These are phyloP conservation scores for Telopea speciosissima DNA, from an alignment of 177 flowering plant genomes.

Conservation along the genomic window DNA sequence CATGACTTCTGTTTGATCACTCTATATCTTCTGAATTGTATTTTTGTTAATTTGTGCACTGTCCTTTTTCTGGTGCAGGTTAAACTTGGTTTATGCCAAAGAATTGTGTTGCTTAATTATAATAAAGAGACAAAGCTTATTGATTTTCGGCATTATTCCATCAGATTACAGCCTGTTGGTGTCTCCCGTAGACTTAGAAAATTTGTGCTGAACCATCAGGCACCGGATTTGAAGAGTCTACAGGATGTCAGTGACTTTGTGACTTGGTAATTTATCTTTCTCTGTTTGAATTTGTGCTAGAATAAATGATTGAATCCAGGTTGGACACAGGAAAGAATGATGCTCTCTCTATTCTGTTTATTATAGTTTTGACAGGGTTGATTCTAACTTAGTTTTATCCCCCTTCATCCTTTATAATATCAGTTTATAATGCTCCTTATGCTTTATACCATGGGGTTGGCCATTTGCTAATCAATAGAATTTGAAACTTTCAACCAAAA, in stretches of 20 bases:
- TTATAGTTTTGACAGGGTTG: too few relatives aligned
- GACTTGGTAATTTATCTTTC: constrained; percentile 47
- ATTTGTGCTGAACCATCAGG: constrained; percentile 88
- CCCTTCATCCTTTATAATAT: too few relatives aligned
- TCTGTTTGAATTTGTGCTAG: background rate
- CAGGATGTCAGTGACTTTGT: constrained; percentile 91
- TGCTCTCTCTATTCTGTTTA: background rate
- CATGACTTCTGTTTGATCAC: background rate
- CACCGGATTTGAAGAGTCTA: constrained; percentile 79
- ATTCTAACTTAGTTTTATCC: too few relatives aligned
- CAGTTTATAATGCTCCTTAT: too few relatives aligned
- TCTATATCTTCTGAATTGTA: background rate
- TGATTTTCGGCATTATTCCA: constrained; percentile 92
- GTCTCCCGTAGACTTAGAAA: constrained; percentile 79
- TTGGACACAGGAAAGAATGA: background rate
- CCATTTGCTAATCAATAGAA: too few relatives aligned
- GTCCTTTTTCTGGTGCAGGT: constrained; percentile 43
- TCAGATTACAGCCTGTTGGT: constrained; percentile 90
- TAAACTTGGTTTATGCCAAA: constrained; percentile 80
- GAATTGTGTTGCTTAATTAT: constrained; percentile 83
- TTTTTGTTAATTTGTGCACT: background rate
- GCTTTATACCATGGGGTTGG: too few relatives aligned
- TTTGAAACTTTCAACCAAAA: too few relatives aligned
- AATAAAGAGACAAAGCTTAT: constrained; percentile 85
- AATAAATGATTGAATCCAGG: background rate